phyloP scores from a whole-genome alignment of 495 filamentous ascomycete species.

The Penicillium coffeae region DNA sequence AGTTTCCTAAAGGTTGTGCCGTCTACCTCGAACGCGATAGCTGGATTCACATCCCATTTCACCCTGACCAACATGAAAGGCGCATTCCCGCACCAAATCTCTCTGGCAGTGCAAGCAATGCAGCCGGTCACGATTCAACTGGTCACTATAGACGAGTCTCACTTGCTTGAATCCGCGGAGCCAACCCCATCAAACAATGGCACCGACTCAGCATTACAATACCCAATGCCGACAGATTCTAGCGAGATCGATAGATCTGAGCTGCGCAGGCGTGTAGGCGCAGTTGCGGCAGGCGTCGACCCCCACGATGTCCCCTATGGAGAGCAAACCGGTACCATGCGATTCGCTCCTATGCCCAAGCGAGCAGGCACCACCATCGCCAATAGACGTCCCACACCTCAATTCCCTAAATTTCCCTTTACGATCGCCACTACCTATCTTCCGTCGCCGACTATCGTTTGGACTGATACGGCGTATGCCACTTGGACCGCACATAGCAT shows the following conservation, averaged over 20 bases:
- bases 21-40: slow-evolving; percentile 36
- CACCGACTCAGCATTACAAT: slow-evolving; percentile 7
- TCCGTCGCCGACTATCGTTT: slow-evolving; percentile 50
- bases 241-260: slow-evolving; percentile 17
- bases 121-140: slow-evolving; percentile 34
- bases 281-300: slow-evolving; percentile 3
- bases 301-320: slow-evolving; percentile 55
- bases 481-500: slow-evolving; percentile 54
- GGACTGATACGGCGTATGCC: slow-evolving; percentile 56
- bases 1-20: slow-evolving; percentile 67
- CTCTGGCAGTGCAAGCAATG: slow-evolving; percentile 38
- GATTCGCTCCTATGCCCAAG: slow-evolving; percentile 71
- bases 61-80: slow-evolving; percentile 65
- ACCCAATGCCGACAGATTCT: slow-evolving; percentile 12
- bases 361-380: slow-evolving; percentile 64
- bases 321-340: slow-evolving; percentile 58
- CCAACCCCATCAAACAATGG: slow-evolving; percentile 6
- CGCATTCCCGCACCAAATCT: slow-evolving; percentile 47
- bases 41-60: slow-evolving; percentile 62
- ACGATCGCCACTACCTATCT: slow-evolving; percentile 55
- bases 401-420: slow-evolving; percentile 61
- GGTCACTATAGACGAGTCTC: slow-evolving; percentile 2
- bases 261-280: slow-evolving; percentile 29
- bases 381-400: slow-evolving; percentile 48
- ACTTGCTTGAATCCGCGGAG: slow-evolving; percentile 11